Conservation (phyloP, 345 rosid species). For the Trapa bicornis region DNA sequence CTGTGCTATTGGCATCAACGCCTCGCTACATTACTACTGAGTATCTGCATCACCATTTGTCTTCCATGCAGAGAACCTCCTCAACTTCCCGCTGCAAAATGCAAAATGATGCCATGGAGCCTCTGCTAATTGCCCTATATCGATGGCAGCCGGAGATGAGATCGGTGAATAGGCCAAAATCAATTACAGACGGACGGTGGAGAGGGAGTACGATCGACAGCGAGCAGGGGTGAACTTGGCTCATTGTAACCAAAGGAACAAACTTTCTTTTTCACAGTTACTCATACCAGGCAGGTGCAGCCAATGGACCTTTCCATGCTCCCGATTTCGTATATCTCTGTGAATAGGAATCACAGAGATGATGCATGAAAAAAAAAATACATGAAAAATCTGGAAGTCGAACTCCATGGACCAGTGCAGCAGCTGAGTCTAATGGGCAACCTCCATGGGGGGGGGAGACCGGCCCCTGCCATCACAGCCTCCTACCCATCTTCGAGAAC, state of each 20-base stretch:
- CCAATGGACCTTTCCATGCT: background rate
- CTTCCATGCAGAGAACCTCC: background rate
- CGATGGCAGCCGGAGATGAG: too few relatives aligned
- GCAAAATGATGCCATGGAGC: background rate
- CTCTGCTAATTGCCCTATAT: background rate
- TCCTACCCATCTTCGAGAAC: slow-evolving; percentile 69
- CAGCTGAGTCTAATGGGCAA: background rate
- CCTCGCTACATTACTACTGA: too few relatives aligned
- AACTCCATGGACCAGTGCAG: background rate
- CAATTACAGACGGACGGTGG: too few relatives aligned
- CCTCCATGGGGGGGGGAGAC: background rate
- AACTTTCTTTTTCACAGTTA: background rate
- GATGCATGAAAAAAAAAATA: background rate
- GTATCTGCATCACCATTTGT: too few relatives aligned
- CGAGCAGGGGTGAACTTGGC: background rate
- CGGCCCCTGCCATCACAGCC: slow-evolving; percentile 28
- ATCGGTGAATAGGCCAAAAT: too few relatives aligned
- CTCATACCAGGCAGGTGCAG: background rate
- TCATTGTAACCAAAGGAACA: background rate
- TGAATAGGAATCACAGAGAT: background rate
- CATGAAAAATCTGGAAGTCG: background rate
- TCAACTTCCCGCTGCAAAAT: background rate
- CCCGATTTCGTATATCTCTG: background rate
- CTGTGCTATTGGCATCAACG: background rate
- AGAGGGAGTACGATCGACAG: too few relatives aligned